A percentile compares a stretch with the other conserved stretches of the same genome.
Evolutionary conservation across 345 rosid genomes (phyloP).

Genomic region (Psidium guajava): DNA sequence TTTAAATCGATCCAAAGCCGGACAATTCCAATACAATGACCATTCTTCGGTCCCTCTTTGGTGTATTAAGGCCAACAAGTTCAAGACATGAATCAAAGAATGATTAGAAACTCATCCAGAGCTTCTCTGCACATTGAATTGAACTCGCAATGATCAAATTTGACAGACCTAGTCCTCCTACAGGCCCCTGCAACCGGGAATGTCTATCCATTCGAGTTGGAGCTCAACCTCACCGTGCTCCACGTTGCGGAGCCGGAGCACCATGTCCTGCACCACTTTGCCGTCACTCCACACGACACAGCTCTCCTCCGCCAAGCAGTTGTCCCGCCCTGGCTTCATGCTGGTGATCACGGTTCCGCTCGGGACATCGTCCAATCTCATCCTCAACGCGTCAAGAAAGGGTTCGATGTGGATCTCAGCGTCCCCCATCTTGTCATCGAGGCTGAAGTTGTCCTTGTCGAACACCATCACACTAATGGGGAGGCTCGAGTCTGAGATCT

Average conservation of each 20-base stretch:
- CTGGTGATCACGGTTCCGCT: not conserved
- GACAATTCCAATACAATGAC: not conserved
- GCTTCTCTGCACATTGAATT: not conserved
- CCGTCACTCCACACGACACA: not conserved
- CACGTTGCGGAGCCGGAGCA: slow-evolving; percentile 6
- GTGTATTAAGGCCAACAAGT: not conserved
- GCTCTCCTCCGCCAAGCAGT: slow-evolving; percentile 9
- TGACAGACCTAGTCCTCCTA: not conserved
- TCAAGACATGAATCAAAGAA: not conserved
- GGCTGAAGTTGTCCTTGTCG: not conserved
- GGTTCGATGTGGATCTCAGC: not conserved
- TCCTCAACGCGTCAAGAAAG: not conserved
- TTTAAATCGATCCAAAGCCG: not conserved
- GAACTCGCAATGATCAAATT: not conserved
- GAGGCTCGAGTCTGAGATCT: slow-evolving; percentile 40
- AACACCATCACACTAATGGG: slow-evolving; percentile 40
- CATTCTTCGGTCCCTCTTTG: not conserved
- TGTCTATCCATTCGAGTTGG: slow-evolving; percentile 26
- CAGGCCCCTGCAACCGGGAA: slow-evolving; percentile 6
- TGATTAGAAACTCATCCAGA: not conserved
- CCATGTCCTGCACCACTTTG: not conserved
- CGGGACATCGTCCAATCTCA: not conserved
- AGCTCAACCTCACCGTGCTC: slow-evolving; percentile 16
- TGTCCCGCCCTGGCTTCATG: not conserved
- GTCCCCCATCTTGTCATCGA: not conserved